Base-by-base conservation (phyloP, 1,139 yeast species). In the Yamadazyma songkhlaensis region DNA sequence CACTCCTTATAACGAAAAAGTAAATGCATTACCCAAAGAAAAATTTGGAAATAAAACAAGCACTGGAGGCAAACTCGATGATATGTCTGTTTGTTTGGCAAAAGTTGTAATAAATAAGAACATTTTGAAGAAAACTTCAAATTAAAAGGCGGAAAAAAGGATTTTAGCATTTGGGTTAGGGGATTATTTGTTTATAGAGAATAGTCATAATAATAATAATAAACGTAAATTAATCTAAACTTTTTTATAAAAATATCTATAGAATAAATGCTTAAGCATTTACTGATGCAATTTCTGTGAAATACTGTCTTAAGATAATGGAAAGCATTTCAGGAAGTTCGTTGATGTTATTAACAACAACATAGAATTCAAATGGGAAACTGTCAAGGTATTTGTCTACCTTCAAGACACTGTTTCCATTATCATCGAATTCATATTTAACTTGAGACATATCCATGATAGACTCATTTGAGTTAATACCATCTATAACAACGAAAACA, bases 301-400 rank as follows among this genome's bases (percentile, higher is more conserved):
- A 94, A 63, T 87, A 94, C 59, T 94, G 98, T 54, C 97, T 80
- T 47, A 94, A 71, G 45, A 94, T 90, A 51, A 85, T 71, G 3
- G 97, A 81, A 46, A 94, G 73, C 83, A 94, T 89, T 53, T 84
- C 88, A 14, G 99, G 98, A 36, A 94, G 73, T 62, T 92, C 97
- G 32, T 75, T 74, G 46, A 94, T 86, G 54, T 92, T 82, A 52
- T 87, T 81, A 27, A 94, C 97, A 50, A 94, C 92, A 43, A 92
- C 96, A 54, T 90, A 94, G 59, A 85, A 92, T 55, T 94, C 97
- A 62, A 94, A 94, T 50, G 98, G 97, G 79, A 94, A 94, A 20
- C 86, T 78, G 50, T 92, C 97, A 62, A 94, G 73, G 53, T 94
- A 94, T 51, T 83, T 84, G 43, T 80, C 84, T 44, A 94, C 94